Conservation (phyloP, 352 stramenopile species). For the Globisporangium nagaii region DNA sequence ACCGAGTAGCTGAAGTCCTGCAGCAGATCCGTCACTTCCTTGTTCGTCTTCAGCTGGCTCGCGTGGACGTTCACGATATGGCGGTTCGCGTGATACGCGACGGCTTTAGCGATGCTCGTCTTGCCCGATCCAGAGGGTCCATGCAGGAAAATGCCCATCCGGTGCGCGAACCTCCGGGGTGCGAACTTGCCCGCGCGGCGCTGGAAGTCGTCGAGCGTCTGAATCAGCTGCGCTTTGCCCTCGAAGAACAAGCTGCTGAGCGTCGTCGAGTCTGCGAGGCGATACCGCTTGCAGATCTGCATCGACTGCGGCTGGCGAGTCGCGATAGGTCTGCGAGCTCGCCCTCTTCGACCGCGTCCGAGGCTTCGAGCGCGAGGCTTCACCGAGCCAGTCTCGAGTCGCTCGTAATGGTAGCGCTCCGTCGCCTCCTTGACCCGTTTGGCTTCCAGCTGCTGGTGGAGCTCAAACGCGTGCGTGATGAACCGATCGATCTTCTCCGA, state of each 20-base stretch:
- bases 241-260: constrained; percentile 72
- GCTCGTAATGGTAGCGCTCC: constrained; percentile 3
- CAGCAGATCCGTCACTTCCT: constrained; percentile 44
- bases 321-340: not conserved
- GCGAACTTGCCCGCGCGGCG: constrained; percentile 50
- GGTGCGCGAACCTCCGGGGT: constrained; percentile 64
- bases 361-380: not conserved
- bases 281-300: constrained; percentile 40
- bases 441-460: constrained; percentile 11
- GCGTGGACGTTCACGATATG: constrained; percentile 41
- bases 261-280: constrained; percentile 55
- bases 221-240: constrained; percentile 40
- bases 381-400: not conserved
- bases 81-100: constrained; percentile 46
- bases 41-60: constrained; percentile 35
- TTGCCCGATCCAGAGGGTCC: constrained; percentile 71
- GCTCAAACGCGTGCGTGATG: constrained; percentile 12
- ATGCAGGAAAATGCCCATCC: constrained; percentile 60
- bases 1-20: constrained; percentile 38
- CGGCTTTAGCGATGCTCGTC: constrained; percentile 59
- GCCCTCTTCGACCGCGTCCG: not conserved
- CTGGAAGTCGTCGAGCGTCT: constrained; percentile 41
- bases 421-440: constrained; percentile 11
- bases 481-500: constrained; percentile 19
- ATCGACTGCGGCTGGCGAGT: not conserved